Percentiles rank a stretch among this genome's conserved stretches.
phyloP scores from a whole-genome alignment of 129 eudicot genomes.

The Heracleum sosnowskyi region DNA sequence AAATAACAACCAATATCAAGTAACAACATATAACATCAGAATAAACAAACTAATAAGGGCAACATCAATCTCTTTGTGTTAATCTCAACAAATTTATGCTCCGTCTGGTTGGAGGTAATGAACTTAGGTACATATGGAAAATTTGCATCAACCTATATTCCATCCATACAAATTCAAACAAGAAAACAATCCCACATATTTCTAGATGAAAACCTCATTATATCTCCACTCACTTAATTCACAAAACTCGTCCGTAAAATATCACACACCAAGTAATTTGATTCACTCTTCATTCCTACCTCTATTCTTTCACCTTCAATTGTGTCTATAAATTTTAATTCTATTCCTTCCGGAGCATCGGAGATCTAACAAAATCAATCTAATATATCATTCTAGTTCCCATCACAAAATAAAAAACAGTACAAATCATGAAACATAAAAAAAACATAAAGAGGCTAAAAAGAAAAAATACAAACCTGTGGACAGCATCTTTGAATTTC shows the following conservation, averaged over 20 bases:
- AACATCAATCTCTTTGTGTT: background rate
- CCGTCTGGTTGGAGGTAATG: background rate
- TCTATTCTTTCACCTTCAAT: background rate
- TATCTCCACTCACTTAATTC: background rate
- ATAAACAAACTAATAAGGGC: background rate
- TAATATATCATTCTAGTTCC: background rate
- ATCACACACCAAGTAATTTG: background rate
- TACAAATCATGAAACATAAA: background rate
- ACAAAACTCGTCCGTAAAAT: background rate
- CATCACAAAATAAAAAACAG: background rate
- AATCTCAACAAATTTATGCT: background rate
- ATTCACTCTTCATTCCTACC: background rate
- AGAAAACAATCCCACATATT: background rate
- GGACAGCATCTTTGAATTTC: constrained; percentile 78
- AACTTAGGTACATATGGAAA: background rate
- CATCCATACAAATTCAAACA: background rate
- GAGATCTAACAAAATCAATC: background rate
- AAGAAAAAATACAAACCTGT: constrained; percentile 27
- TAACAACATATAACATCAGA: background rate
- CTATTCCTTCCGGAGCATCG: background rate
- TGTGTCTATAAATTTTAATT: background rate
- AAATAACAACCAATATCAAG: background rate
- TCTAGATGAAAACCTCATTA: background rate
- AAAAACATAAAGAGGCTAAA: background rate
- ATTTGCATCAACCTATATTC: background rate